These are phyloP conservation scores for Coniochaeta prunicola DNA, from an alignment of 2,329 filamentous ascomycete genomes.

Conservation along the genomic window DNA sequence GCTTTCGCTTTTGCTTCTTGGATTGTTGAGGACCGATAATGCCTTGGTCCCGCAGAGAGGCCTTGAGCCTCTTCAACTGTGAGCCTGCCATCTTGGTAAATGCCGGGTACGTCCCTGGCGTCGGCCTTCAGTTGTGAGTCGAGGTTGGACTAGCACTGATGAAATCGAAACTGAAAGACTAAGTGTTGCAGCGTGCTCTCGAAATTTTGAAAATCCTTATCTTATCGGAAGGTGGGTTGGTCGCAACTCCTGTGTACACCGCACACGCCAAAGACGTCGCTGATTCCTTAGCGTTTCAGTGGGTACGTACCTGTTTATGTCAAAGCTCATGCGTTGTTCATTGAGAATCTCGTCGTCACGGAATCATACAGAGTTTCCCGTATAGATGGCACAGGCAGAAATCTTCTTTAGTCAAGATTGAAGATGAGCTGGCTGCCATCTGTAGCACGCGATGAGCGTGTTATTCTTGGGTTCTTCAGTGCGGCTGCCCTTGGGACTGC, in stretches of 20 bases:
- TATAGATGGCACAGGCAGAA: not conserved
- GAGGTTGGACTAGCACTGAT: not conserved
- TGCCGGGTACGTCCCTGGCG: not conserved
- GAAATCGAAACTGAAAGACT: not conserved
- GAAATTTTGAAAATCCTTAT: slow-evolving; percentile 20
- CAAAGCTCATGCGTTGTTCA: not conserved
- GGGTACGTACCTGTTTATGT: not conserved
- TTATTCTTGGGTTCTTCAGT: slow-evolving; percentile 45
- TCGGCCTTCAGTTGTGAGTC: not conserved
- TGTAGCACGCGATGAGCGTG: slow-evolving; percentile 41
- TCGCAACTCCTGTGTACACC: not conserved
- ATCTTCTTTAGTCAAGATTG: not conserved
- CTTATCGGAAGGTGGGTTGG: slow-evolving; percentile 13
- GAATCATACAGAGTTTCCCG: not conserved
- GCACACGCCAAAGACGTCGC: too few relatives aligned
- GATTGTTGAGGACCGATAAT: slow-evolving; percentile 88
- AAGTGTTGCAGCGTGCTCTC: not conserved
- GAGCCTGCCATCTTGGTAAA: slow-evolving; percentile 72
- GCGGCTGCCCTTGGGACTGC: slow-evolving; percentile 53
- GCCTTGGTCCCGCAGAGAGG: slow-evolving; percentile 81
- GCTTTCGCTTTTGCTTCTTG: slow-evolving; percentile 84
- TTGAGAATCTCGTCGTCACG: not conserved
- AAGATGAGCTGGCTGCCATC: slow-evolving; percentile 33
- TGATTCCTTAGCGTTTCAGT: not conserved
- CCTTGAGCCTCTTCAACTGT: slow-evolving; percentile 91